phyloP scores from a whole-genome alignment of 2,329 filamentous ascomycete genomes.

The Sporothrix schenckii region DNA sequence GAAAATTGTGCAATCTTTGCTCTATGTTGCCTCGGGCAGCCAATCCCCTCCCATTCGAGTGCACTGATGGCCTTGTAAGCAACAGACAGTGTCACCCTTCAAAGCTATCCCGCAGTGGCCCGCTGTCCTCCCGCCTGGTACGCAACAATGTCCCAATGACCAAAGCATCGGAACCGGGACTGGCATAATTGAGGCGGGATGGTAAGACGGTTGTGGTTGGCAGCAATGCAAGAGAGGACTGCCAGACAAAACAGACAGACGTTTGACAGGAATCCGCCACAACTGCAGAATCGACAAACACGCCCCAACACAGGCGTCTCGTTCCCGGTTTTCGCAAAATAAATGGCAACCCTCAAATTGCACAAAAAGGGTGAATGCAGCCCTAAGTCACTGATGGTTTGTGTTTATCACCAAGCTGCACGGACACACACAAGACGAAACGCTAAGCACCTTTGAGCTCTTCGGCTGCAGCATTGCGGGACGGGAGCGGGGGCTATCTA shows the following conservation, averaged over 20 bases:
- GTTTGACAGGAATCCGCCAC: neutral
- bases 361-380: neutral
- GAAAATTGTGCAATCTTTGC: neutral
- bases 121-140: conserved; percentile 3
- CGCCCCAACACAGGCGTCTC: neutral
- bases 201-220: neutral
- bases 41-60: neutral
- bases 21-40: neutral
- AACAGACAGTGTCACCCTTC: neutral
- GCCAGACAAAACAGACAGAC: neutral
- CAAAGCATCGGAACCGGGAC: conserved; percentile 15
- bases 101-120: neutral
- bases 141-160: neutral
- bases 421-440: neutral
- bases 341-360: neutral
- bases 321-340: neutral
- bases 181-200: neutral
- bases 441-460: neutral
- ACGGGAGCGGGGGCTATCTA: conserved; percentile 10
- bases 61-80: neutral
- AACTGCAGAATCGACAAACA: neutral
- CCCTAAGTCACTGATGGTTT: too few relatives aligned
- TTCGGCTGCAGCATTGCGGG: neutral
- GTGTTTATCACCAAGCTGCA: too few relatives aligned
- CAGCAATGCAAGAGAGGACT: too few relatives aligned